Conservation (phyloP, 2,329 filamentous ascomycete genomes). For the Penicillium sp. region DNA sequence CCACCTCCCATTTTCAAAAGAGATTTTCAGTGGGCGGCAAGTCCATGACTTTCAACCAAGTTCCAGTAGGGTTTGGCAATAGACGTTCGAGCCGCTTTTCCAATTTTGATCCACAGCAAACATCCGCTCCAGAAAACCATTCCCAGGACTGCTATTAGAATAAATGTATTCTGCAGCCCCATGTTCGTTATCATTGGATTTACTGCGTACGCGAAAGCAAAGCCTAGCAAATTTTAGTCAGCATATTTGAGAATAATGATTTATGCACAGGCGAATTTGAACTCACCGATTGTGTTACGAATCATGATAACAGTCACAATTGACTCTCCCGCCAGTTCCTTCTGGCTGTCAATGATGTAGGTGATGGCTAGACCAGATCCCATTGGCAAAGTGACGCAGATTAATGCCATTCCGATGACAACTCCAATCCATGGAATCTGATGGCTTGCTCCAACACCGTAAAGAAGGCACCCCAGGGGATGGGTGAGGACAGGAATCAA, state of each 20-base stretch:
- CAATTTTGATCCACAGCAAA: conserved; percentile 10
- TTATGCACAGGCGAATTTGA: not conserved
- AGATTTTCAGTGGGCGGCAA: not conserved
- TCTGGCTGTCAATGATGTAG: conserved; percentile 35
- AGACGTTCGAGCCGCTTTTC: conserved; percentile 4
- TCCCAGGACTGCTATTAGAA: conserved; percentile 9
- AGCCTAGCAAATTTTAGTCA: conserved; percentile 3
- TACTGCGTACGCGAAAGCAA: conserved; percentile 10
- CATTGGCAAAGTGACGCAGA: conserved; percentile 30
- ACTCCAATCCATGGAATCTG: conserved; percentile 34
- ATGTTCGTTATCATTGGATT: conserved; percentile 9
- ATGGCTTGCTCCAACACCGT: conserved; percentile 34
- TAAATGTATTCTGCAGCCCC: conserved; percentile 9
- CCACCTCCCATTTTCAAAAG: not conserved
- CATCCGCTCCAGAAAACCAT: conserved; percentile 5
- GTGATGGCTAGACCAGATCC: conserved; percentile 28
- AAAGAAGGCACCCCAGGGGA: conserved; percentile 29
- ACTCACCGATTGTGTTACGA: conserved; percentile 41
- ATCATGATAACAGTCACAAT: conserved; percentile 44
- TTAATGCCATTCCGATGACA: conserved; percentile 34
- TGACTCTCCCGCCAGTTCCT: conserved; percentile 32
- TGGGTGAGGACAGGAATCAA: conserved; percentile 28
- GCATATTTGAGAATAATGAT: not conserved
- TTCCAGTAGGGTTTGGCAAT: conserved; percentile 10
- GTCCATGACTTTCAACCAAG: conserved; percentile 6